A percentile compares a stretch with the other conserved stretches of the same genome.
These are phyloP conservation scores for Chaetomium sp. DNA, from an alignment of 2,329 filamentous ascomycete genomes.

Conservation along the genomic window DNA sequence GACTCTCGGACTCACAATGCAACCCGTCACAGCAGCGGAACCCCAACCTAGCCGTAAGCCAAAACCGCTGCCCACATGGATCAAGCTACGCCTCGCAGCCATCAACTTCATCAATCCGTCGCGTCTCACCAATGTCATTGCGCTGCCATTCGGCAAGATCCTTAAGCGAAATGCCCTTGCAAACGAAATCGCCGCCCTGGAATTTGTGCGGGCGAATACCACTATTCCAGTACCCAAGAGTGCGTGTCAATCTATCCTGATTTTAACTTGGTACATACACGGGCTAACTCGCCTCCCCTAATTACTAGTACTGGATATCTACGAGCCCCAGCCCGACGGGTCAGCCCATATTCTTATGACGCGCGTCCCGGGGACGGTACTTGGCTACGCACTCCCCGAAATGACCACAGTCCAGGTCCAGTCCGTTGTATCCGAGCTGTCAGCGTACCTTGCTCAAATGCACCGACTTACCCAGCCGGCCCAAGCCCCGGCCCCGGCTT, in stretches of 20 bases:
- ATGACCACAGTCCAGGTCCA: slow-evolving; percentile 6
- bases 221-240: slow-evolving; percentile 17
- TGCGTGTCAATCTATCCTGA: not conserved
- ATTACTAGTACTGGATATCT: slow-evolving; percentile 5
- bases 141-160: slow-evolving; percentile 16
- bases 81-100: not conserved
- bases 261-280: not conserved
- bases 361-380: not conserved
- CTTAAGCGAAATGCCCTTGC: slow-evolving; percentile 5
- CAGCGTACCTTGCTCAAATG: slow-evolving; percentile 17
- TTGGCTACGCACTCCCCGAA: not conserved
- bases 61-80: not conserved
- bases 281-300: not conserved
- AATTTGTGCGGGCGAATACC: slow-evolving; percentile 13
- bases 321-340: slow-evolving; percentile 8
- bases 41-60: not conserved
- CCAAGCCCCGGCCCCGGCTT: not conserved
- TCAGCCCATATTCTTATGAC: slow-evolving; percentile 21
- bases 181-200: slow-evolving; percentile 17
- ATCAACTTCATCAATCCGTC: not conserved
- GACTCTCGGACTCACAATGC: not conserved
- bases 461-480: slow-evolving; percentile 1
- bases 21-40: not conserved
- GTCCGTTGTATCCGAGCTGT: slow-evolving; percentile 7
- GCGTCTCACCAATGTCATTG: slow-evolving; percentile 3